Percentiles rank a stretch among this genome's conserved stretches.
phyloP scores from a whole-genome alignment of 2,329 filamentous ascomycete species.

The Fusarium setosum region DNA sequence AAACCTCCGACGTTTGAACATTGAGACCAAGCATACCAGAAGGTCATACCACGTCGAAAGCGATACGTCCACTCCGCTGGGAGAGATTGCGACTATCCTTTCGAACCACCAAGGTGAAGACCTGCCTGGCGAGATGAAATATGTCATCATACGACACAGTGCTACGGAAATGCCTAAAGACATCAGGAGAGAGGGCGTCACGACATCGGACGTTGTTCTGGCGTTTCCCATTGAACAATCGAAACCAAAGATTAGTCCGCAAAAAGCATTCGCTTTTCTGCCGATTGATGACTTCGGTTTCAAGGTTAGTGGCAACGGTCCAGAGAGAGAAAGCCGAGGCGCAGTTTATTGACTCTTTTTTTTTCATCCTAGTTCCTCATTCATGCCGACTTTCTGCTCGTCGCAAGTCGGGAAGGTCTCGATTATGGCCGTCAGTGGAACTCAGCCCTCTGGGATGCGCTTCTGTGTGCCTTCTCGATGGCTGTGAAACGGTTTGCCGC shows the following conservation, averaged over 20 bases:
- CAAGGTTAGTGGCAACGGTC: neutral
- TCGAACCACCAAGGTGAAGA: neutral
- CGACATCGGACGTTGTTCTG: neutral
- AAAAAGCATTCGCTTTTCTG: neutral
- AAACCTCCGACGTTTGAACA: neutral
- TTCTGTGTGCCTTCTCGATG: neutral
- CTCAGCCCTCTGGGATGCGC: neutral
- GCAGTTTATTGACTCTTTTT: neutral
- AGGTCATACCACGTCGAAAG: neutral
- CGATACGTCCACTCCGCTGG: neutral
- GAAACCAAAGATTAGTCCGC: neutral
- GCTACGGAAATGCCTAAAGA: neutral
- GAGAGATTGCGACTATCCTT: neutral
- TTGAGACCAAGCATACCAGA: rapidly evolving
- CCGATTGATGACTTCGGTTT: neutral
- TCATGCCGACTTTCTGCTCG: neutral
- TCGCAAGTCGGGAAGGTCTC: neutral
- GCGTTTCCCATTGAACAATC: neutral
- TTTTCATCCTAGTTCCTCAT: neutral
- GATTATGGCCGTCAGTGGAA: neutral
- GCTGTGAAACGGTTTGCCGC: neutral
- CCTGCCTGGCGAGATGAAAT: neutral
- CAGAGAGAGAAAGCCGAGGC: rapidly evolving
- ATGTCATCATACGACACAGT: neutral
- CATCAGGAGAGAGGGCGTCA: neutral